phyloP scores from a whole-genome alignment of 345 rosid genomes.

The Anastatica hierochuntica region DNA sequence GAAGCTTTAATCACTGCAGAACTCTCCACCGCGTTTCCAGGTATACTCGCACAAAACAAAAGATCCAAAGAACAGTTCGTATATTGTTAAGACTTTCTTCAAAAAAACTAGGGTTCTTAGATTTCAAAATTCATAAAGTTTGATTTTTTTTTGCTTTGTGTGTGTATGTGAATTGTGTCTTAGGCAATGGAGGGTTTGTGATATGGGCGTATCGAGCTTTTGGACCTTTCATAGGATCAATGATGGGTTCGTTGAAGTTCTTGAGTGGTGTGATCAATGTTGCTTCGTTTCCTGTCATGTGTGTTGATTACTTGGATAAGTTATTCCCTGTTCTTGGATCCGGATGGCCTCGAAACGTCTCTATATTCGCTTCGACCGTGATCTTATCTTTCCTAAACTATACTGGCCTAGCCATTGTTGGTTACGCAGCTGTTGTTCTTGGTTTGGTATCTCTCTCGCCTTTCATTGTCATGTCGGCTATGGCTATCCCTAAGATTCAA shows the following conservation, averaged over 20 bases:
- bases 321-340: conserved; percentile 34
- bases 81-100: not conserved
- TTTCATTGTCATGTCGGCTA: conserved; percentile 51
- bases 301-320: conserved; percentile 53
- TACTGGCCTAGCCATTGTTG: conserved; percentile 61
- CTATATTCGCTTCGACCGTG: conserved; percentile 32
- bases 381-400: conserved; percentile 54
- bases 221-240: conserved; percentile 57
- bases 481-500: conserved; percentile 60
- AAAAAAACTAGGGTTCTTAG: too few species aligned
- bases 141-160: not conserved
- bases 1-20: conserved; percentile 87
- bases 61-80: not conserved
- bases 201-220: conserved; percentile 76
- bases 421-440: conserved; percentile 57
- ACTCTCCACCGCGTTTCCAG: conserved; percentile 74
- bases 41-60: too few species aligned
- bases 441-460: conserved; percentile 65
- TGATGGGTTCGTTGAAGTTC: conserved; percentile 81
- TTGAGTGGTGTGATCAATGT: conserved; percentile 74
- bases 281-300: conserved; percentile 65
- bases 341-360: conserved; percentile 48
- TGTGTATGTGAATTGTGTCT: not conserved
- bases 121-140: too few species aligned
- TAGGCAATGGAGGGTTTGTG: conserved; percentile 78